Evolutionary conservation across 192 early-diverging fungal genomes (phyloP).

Genomic region (Coemansia sp.): DNA sequence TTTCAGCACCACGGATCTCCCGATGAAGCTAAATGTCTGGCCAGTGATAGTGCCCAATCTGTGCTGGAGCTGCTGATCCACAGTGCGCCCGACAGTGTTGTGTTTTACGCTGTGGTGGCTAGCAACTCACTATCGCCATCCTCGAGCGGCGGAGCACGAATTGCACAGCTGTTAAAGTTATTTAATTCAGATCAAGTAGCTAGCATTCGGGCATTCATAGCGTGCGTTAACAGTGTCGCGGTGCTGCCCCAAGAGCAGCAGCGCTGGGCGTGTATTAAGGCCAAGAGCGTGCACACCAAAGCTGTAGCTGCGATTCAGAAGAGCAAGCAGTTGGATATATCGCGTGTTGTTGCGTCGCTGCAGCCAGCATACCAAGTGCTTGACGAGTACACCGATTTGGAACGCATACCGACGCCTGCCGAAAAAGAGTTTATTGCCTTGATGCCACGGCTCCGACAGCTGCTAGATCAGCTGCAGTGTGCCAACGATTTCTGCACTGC

Average conservation of each 20-base stretch:
- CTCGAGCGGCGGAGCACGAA: conserved; percentile 2
- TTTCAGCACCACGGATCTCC: background rate
- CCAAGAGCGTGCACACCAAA: conserved; percentile 20
- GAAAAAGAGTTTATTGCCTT: conserved; percentile 16
- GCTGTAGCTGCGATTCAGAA: conserved; percentile 9
- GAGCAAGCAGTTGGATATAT: background rate
- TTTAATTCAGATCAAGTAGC: conserved; percentile 17
- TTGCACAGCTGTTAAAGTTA: conserved; percentile 7
- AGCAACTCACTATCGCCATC: conserved; percentile 15
- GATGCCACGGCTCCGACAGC: conserved; percentile 7
- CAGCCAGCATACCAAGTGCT: conserved; percentile 13
- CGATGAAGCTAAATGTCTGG: background rate
- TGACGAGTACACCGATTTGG: conserved; percentile 5
- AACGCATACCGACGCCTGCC: background rate
- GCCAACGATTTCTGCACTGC: background rate
- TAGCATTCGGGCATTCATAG: conserved; percentile 19
- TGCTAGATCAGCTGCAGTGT: conserved; percentile 18
- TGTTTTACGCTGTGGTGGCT: conserved; percentile 34
- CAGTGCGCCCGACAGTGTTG: conserved; percentile 22
- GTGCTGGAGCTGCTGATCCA: conserved; percentile 15
- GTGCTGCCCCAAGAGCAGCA: conserved; percentile 34
- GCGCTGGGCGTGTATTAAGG: conserved; percentile 22
- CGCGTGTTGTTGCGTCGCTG: conserved; percentile 8
- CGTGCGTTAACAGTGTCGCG: conserved; percentile 4
- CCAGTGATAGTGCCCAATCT: conserved; percentile 9